Percentiles rank a stretch among this genome's conserved stretches.
These are phyloP conservation scores for Dalbergia oliveri DNA, from an alignment of 306 rosid genomes.

Conservation along the genomic window DNA sequence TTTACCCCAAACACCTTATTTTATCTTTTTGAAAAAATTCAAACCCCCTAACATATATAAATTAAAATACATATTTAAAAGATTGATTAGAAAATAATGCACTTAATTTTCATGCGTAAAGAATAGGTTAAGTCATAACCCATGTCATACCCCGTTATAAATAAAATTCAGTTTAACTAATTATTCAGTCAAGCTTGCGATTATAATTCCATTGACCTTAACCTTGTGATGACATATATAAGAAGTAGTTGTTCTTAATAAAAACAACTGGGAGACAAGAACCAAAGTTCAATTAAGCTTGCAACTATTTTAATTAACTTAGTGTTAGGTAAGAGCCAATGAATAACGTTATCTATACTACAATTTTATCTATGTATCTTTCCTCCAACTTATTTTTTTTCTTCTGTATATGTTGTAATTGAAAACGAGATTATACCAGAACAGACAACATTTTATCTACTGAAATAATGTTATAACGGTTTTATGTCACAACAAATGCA, in stretches of 20 bases:
- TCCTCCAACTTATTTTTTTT: not conserved
- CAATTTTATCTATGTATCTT: not conserved
- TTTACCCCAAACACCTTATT: not conserved
- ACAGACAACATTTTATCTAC: not conserved
- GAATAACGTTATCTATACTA: not conserved
- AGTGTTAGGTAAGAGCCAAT: conserved; percentile 21
- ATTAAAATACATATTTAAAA: not conserved
- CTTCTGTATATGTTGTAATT: not conserved
- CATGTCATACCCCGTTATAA: not conserved
- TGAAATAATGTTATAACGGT: conserved; percentile 32
- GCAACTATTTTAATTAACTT: conserved; percentile 18
- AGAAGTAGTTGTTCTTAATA: not conserved
- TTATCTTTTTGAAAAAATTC: too few species aligned
- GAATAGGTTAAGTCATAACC: too few species aligned
- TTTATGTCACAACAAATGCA: not conserved
- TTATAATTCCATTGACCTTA: not conserved
- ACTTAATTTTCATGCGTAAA: not conserved
- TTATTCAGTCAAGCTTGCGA: not conserved
- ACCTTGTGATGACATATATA: not conserved
- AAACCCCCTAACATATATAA: not conserved
- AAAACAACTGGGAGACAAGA: not conserved
- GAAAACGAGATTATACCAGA: conserved; percentile 42
- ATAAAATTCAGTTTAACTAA: not conserved
- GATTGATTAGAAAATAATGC: not conserved
- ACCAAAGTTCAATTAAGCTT: not conserved